These are phyloP conservation scores for Gliomastix tumulicola DNA, from an alignment of 2,329 filamentous ascomycete genomes.

Conservation along the genomic window DNA sequence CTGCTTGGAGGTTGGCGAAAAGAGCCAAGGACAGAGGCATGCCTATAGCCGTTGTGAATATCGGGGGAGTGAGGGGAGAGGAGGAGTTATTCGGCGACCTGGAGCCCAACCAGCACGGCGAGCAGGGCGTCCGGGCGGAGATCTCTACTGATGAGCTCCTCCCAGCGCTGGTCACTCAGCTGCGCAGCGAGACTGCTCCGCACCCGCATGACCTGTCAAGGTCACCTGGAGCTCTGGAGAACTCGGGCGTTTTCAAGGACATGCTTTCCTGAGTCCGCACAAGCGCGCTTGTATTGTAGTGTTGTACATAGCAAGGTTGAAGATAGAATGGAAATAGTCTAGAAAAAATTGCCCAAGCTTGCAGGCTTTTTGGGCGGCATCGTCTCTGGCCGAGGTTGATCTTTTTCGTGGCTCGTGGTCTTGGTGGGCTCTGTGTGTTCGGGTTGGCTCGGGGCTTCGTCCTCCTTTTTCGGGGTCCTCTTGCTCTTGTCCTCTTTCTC, in stretches of 20 bases:
- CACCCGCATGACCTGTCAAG: no score
- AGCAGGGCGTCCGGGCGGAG: conserved; percentile 48
- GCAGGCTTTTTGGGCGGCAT: conserved; percentile 9
- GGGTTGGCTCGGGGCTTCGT: conserved; percentile 16
- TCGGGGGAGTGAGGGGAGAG: conserved; percentile 77
- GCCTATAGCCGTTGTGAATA: conserved; percentile 81
- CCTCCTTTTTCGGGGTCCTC: conserved; percentile 34
- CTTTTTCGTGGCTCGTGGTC: conserved; percentile 8
- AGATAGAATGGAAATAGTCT: conserved; percentile 12
- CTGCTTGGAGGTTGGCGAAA: conserved; percentile 85
- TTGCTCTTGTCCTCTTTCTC: conserved; percentile 54
- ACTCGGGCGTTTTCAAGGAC: conserved; percentile 43
- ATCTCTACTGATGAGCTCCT: conserved; percentile 50
- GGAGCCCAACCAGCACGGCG: conserved; percentile 41
- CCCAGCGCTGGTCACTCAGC: conserved; percentile 45
- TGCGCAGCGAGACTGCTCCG: conserved; percentile 22
- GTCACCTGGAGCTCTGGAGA: conserved; percentile 9
- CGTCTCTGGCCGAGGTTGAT: conserved; percentile 12
- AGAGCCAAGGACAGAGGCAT: conserved; percentile 74
- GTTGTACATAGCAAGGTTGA: conserved; percentile 5
- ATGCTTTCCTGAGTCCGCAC: conserved; percentile 58
- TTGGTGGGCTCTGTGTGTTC: conserved; percentile 16
- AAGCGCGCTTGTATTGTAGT: no score
- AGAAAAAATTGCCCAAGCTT: conserved; percentile 44
- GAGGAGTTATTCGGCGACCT: conserved; percentile 60